These are phyloP conservation scores for Tolypocladium ophioglossoides DNA, from an alignment of 2,329 filamentous ascomycete genomes.

Conservation along the genomic window DNA sequence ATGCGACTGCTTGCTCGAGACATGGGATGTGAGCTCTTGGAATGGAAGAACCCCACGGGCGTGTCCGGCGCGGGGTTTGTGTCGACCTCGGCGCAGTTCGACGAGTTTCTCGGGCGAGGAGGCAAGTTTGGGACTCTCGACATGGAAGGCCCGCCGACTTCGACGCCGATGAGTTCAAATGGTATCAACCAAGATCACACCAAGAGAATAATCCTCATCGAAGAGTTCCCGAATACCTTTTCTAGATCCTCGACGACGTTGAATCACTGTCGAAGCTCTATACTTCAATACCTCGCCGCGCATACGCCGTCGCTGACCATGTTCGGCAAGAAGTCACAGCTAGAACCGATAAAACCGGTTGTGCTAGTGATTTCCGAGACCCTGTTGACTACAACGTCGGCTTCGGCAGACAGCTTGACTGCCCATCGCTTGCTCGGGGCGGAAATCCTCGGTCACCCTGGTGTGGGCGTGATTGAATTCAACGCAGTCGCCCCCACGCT, in stretches of 20 bases:
- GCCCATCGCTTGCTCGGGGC: slow-evolving; percentile 82
- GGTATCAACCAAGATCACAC: slow-evolving; percentile 7
- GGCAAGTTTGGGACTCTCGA: slow-evolving; percentile 70
- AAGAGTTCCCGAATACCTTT: slow-evolving; percentile 74
- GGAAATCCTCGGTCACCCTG: slow-evolving; percentile 72
- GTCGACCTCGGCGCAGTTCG: slow-evolving; percentile 72
- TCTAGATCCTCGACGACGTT: slow-evolving; percentile 53
- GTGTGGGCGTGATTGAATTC: slow-evolving; percentile 76
- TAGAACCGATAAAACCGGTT: slow-evolving; percentile 54
- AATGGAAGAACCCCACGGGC: slow-evolving; percentile 80
- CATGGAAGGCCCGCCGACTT: slow-evolving; percentile 19
- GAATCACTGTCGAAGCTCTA: slow-evolving; percentile 60
- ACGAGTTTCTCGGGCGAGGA: slow-evolving; percentile 78
- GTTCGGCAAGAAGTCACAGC: slow-evolving; percentile 30
- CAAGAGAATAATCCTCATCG: slow-evolving; percentile 58
- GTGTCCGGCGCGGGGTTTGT: slow-evolving; percentile 49
- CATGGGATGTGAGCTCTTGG: slow-evolving; percentile 67
- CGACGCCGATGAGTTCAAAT: slow-evolving; percentile 13
- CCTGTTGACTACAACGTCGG: slow-evolving; percentile 71
- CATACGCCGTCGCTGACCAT: slow-evolving; percentile 47
- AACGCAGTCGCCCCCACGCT: slow-evolving; percentile 84
- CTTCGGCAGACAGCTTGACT: slow-evolving; percentile 83
- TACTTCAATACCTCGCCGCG: slow-evolving; percentile 64
- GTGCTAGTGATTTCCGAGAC: slow-evolving; percentile 91
- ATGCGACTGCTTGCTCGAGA: slow-evolving; percentile 65